A percentile compares a stretch with the other conserved stretches of the same genome.
Evolutionary conservation across 352 stramenopile species (phyloP).

Genomic region (Pythium pyrilobum): DNA sequence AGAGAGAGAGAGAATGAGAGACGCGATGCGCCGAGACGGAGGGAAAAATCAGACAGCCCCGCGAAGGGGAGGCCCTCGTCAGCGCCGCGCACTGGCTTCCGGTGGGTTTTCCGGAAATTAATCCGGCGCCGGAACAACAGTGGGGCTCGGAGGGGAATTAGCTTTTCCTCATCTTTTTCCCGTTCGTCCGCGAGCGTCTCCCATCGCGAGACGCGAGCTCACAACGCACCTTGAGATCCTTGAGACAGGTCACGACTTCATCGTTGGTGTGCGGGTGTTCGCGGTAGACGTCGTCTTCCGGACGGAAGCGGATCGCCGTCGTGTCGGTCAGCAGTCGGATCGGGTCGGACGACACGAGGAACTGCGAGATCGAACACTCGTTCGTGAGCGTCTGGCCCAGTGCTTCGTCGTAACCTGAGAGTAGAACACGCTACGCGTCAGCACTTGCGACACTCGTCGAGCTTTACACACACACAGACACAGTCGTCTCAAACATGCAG

Average conservation of each 20-base stretch:
- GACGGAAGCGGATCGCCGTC: conserved; percentile 91
- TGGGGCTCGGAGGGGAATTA: conserved; percentile 76
- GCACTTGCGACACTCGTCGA: too few species aligned
- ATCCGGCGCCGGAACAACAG: conserved; percentile 86
- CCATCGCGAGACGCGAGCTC: not conserved
- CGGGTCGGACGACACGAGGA: conserved; percentile 88
- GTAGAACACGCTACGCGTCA: not conserved
- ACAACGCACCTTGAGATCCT: conserved; percentile 90
- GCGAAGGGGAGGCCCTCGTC: conserved; percentile 44
- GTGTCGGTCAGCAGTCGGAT: conserved; percentile 95
- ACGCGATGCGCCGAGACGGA: too few species aligned
- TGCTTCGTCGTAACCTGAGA: conserved; percentile 90
- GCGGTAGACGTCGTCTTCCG: conserved; percentile 73
- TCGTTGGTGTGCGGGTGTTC: conserved; percentile 72
- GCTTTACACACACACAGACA: not conserved
- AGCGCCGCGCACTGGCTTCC: conserved; percentile 75
- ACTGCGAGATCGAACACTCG: conserved; percentile 81
- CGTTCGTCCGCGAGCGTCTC: not conserved
- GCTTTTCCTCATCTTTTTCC: conserved; percentile 71
- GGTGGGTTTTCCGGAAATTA: conserved; percentile 89
- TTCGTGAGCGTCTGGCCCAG: conserved; percentile 83
- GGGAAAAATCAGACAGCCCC: conserved; percentile 73
- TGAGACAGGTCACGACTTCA: conserved; percentile 72
- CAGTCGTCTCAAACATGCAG: conserved; percentile 13
- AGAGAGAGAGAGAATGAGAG: too few species aligned